phyloP scores from a whole-genome alignment of 768 basidiomycete species.

The Mrakia frigida region DNA sequence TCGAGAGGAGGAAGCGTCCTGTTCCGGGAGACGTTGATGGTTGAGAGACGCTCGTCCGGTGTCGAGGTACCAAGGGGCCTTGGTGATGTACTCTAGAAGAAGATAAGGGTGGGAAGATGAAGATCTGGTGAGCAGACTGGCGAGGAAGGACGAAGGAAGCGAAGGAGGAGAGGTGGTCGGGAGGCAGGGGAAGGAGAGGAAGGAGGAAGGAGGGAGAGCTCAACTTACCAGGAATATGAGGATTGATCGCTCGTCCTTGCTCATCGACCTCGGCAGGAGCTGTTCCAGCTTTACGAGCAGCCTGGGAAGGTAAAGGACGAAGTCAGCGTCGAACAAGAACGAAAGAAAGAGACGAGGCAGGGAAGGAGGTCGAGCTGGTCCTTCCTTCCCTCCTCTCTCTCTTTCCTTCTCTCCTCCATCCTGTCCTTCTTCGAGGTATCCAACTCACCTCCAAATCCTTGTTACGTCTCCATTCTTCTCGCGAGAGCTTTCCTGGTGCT shows the following conservation, averaged over 20 bases:
- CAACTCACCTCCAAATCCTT: slow-evolving; percentile 70
- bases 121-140: not conserved
- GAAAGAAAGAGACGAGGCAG: not conserved
- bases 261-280: slow-evolving; percentile 93
- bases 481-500: slow-evolving; percentile 71
- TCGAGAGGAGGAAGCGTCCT: slow-evolving; percentile 54
- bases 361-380: not conserved
- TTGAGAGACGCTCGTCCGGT: slow-evolving; percentile 87
- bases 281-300: slow-evolving; percentile 96
- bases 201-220: not conserved
- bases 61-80: slow-evolving; percentile 98
- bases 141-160: not conserved
- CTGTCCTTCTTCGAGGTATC: too few relatives aligned
- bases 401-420: too few relatives aligned
- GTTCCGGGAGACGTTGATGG: slow-evolving; percentile 78
- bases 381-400: too few relatives aligned
- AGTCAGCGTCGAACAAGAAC: not conserved
- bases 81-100: slow-evolving; percentile 89
- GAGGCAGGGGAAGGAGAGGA: not conserved
- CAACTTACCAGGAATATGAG: slow-evolving; percentile 92
- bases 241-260: slow-evolving; percentile 92
- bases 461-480: slow-evolving; percentile 89
- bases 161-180: not conserved
- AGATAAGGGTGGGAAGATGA: not conserved
- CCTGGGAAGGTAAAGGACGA: slow-evolving; percentile 42